Evolutionary conservation across 768 basidiomycete species (phyloP), one percentile per base, ranked within the genome.

Genomic region (Termitomyces sp.): DNA sequence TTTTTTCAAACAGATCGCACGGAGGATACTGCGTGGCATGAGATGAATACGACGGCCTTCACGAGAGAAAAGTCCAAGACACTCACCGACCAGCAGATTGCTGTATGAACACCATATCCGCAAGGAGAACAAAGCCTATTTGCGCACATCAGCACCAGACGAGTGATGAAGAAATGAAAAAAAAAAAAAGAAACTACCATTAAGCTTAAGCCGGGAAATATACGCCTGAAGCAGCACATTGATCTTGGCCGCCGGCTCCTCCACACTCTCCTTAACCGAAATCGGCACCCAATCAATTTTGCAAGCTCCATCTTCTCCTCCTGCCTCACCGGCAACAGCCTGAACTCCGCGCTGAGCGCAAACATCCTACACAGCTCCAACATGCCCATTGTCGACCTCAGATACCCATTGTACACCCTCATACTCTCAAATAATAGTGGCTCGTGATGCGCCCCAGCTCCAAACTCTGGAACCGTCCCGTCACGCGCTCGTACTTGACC

Each of bases 391-490:
- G 85, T 87, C 3, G 91, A 82, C 45, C 88, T 82, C 57, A 98
- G 71, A 67, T 98, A 93, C 65, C 96, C 90, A 69, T 97, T 97
- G 70, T 98, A 99, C 0, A 87, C 88, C 64, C 91, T 84, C 97
- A 99, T 99, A 54, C 93, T 96, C 62, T 85, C 85, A 99, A 90
- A 66, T 98, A 98, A 69, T 93, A 98, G 67, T 98, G 88, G 11
- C 91, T 94, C 0, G 94, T 93, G 61, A 98, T 98, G 6, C 90
- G 80, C 14, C 96, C 95, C 2, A 98, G 79, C 66, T 98, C 96
- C 3, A 93, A 95, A 60, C 87, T 88, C 62, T 92, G 90, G 80
- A 99, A 93, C 17, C 88, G 77, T 6, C 96, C 96, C 1, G 85
- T 82, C 2, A 85, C 74, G 3, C 95, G 83, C 65, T 98, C 94